Base-by-base conservation (phyloP, 202 grass and related monocot species). In the Carex arenaria region DNA sequence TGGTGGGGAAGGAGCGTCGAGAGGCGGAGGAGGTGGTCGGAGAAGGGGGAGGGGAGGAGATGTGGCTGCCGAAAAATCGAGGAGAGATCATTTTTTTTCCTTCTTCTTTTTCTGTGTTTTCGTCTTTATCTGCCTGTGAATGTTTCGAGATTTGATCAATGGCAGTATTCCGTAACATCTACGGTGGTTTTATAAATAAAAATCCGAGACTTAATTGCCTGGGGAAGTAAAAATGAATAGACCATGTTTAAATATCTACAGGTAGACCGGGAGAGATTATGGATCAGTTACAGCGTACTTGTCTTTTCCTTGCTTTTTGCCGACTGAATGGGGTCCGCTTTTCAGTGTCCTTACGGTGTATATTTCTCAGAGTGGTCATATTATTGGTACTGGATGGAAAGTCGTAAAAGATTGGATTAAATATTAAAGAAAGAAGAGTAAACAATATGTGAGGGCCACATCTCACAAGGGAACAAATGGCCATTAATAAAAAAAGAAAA, bases 61-160 rank as follows among this genome's bases (percentile, higher is more conserved):
- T 67, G 28, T 69, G 63, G 43, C 40, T 19, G 13, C 80, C 80
- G 7, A 82, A 68, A 23, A 82, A 68, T 82, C 45, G 80, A 82
- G 61, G 42, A 68, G 80, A 67, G 61, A 67, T 67, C 62, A 67
- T 82, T 2, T 72, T 65, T 18, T 10, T 81, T 78, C 10, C 40
- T 19, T 52, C 5, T 23, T 34, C 32, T 12, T 31, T 22, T 32
- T 67, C 13, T 63, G 5, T 72, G 40, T 7, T 72, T 49, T 5
- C 20, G 38, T 70, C 67, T 70, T 0, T 11, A 42, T 49, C 1
- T 40, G 13, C 65, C 20, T 52, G 55, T 36, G 23, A 15, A 2
- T 74, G 45, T 52, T 45, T 52, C 47, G 71, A 74, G 61, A 49
- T 67, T 32, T 45, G 61, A 64, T 64, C 38, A 17, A 63, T 8